Evolutionary conservation across 2,329 filamentous ascomycete genomes (phyloP).

Genomic region (Rhynchosporium graminicola): DNA sequence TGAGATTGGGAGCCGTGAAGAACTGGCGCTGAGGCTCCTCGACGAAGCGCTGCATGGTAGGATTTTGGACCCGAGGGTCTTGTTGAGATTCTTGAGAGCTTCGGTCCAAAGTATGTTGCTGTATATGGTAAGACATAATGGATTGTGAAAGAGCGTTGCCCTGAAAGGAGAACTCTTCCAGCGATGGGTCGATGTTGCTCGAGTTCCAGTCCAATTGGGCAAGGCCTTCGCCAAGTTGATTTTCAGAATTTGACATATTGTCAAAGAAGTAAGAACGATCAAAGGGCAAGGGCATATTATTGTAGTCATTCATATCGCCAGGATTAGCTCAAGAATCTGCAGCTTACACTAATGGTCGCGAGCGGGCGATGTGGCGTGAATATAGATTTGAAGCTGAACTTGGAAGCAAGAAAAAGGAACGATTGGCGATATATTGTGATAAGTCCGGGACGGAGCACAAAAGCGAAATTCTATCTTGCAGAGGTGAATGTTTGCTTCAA

Average conservation of each 20-base stretch:
- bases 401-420: not conserved
- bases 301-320: not conserved
- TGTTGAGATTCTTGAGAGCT: conserved; percentile 2
- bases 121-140: not conserved
- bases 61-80: not conserved
- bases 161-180: conserved; percentile 11
- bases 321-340: not conserved
- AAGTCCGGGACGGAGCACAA: not conserved
- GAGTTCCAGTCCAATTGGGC: not conserved
- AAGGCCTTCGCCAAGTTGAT: not conserved
- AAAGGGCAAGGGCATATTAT: not conserved
- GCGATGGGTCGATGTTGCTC: conserved; percentile 28
- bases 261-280: conserved; percentile 1
- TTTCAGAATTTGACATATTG: conserved; percentile 1
- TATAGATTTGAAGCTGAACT: not conserved
- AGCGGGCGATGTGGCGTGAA: not conserved
- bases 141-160: conserved; percentile 1
- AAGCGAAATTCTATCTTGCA: not conserved
- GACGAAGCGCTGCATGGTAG: conserved; percentile 30
- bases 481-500: conserved; percentile 12
- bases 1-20: conserved; percentile 21
- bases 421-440: not conserved
- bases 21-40: conserved; percentile 24
- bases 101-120: conserved; percentile 8
- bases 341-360: too few species aligned